phyloP scores from a whole-genome alignment of 2,329 filamentous ascomycete genomes.

The Colletotrichum tanaceti region DNA sequence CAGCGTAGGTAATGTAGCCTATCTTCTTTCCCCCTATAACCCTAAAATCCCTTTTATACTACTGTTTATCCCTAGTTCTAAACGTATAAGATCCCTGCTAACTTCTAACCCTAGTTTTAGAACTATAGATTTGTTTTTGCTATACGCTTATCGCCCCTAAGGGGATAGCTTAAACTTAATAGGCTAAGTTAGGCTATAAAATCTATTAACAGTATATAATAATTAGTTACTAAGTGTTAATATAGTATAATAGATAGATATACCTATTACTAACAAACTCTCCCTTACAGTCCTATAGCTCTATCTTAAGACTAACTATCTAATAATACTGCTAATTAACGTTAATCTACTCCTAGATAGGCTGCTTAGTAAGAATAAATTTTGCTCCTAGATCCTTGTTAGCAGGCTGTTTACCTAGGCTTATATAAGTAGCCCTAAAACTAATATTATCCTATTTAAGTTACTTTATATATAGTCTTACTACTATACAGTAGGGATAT shows the following conservation, averaged over 20 bases:
- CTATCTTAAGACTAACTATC: constrained; percentile 5
- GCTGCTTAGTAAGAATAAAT: background rate
- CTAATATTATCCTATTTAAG: background rate
- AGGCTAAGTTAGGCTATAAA: no score
- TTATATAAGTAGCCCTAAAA: background rate
- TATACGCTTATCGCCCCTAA: background rate
- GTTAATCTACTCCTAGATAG: background rate
- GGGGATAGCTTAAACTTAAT: background rate
- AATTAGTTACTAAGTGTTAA: background rate
- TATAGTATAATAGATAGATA: background rate
- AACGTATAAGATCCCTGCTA: no score
- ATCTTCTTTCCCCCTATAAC: no score
- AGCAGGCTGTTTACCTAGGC: background rate
- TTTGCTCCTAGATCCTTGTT: background rate
- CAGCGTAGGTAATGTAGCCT: no score
- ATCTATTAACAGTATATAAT: background rate
- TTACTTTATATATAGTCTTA: background rate
- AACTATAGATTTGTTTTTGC: background rate
- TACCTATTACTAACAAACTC: constrained; percentile 1
- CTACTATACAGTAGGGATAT: background rate
- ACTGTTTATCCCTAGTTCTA: no score
- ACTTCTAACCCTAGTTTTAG: background rate
- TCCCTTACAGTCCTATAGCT: background rate
- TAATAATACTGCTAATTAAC: background rate
- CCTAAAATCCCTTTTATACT: background rate